Percentiles rank a stretch among this genome's conserved stretches.
These are phyloP conservation scores for Austropuccinia psidii DNA, from an alignment of 1,284 basidiomycete genomes.

Conservation along the genomic window DNA sequence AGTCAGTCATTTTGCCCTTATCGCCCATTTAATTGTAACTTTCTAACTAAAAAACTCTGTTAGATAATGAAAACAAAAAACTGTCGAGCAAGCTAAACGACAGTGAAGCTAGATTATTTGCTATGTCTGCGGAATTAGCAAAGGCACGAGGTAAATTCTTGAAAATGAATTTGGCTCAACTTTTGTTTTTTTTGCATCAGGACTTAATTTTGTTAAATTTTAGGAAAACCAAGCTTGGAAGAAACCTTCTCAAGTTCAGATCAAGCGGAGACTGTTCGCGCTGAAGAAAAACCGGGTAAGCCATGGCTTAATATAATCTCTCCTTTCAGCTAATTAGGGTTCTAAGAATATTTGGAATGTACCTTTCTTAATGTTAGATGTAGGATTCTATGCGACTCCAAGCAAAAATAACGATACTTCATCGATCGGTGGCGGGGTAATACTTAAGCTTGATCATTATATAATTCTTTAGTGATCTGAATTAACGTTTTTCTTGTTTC, in stretches of 20 bases:
- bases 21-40: no score
- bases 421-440: no score
- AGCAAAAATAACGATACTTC: no score
- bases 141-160: conserved; percentile 6
- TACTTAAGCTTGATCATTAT: no score
- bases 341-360: neutral
- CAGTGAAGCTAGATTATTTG: conserved; percentile 19
- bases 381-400: no score
- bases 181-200: neutral
- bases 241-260: conserved; percentile 26
- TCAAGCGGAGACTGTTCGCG: neutral
- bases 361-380: neutral
- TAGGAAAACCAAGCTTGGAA: conserved; percentile 26
- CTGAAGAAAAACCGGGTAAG: no score
- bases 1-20: conserved; percentile 1
- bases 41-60: neutral
- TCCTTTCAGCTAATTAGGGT: neutral
- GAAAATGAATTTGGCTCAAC: neutral
- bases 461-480: no score
- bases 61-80: conserved; percentile 27
- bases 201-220: neutral
- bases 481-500: no score
- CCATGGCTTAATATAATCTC: no score
- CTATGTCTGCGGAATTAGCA: conserved; percentile 31
- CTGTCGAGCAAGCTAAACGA: conserved; percentile 11